These are phyloP conservation scores for Malus hybrid DNA, from an alignment of 331 rosid genomes.

Conservation along the genomic window DNA sequence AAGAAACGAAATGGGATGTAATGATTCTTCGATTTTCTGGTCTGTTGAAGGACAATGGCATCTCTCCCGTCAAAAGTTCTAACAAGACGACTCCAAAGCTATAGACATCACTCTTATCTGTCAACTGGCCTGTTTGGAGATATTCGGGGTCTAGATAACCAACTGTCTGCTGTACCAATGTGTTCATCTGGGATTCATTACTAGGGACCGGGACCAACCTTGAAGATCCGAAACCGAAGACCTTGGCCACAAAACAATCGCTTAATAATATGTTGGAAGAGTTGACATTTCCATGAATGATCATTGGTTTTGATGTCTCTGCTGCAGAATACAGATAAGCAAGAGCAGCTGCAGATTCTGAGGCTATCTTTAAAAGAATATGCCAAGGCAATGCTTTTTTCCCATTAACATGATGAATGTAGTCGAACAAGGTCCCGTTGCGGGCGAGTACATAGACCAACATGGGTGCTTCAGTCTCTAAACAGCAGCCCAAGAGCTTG, in stretches of 20 bases:
- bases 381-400: not conserved
- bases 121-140: not conserved
- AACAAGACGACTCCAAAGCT: not conserved
- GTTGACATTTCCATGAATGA: not conserved
- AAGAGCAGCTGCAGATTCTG: not conserved
- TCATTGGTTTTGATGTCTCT: not conserved
- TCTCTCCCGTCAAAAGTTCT: not conserved
- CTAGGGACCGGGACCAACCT: not conserved
- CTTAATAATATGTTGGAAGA: not conserved
- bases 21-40: not conserved
- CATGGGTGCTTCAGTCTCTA: not conserved
- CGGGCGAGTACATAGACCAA: not conserved
- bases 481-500: conserved; percentile 1
- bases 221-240: not conserved
- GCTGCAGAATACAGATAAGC: not conserved
- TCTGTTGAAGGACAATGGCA: not conserved
- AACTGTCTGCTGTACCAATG: not conserved
- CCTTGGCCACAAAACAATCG: not conserved
- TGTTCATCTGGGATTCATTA: not conserved
- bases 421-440: not conserved
- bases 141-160: not conserved
- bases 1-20: not conserved
- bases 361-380: not conserved
- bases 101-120: not conserved
- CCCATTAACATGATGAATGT: not conserved